Conservation (phyloP, 1,139 yeast species). For the Blastobotrys serpentis region DNA sequence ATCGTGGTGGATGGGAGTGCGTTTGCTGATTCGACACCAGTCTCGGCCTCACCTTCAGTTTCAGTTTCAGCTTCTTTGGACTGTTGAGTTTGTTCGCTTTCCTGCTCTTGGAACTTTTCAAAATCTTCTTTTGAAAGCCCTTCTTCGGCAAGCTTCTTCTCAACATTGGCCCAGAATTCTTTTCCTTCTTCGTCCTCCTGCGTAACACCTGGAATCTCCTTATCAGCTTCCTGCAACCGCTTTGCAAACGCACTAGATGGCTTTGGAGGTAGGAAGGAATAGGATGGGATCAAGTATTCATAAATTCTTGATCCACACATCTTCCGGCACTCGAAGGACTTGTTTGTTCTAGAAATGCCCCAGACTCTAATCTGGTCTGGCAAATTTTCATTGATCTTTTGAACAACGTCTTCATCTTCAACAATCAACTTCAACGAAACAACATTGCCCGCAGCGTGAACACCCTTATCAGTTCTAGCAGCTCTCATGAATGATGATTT, state of each 20-base stretch:
- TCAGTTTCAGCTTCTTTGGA: conserved; percentile 27
- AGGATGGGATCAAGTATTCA: conserved; percentile 90
- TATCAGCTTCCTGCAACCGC: conserved; percentile 54
- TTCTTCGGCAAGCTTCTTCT: conserved; percentile 29
- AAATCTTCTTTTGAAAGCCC: conserved; percentile 39
- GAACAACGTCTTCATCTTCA: conserved; percentile 76
- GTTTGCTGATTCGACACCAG: conserved; percentile 28
- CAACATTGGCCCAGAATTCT: conserved; percentile 66
- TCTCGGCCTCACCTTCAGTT: conserved; percentile 11
- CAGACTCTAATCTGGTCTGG: conserved; percentile 89
- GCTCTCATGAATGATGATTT: conserved; percentile 93
- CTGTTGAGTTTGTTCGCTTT: too few species aligned
- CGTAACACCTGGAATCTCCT: conserved; percentile 53
- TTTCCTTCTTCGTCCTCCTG: conserved; percentile 67
- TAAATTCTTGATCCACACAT: conserved; percentile 93
- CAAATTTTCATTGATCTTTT: conserved; percentile 66
- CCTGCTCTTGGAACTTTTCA: conserved; percentile 39
- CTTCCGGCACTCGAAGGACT: conserved; percentile 90
- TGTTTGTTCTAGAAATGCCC: conserved; percentile 89
- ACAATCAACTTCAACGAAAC: conserved; percentile 83
- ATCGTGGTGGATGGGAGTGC: conserved; percentile 37
- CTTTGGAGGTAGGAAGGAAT: conserved; percentile 86
- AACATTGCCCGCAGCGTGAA: conserved; percentile 97
- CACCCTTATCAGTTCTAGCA: conserved; percentile 98
- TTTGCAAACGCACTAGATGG: conserved; percentile 65